These are phyloP conservation scores for Acarospora socialis DNA, from an alignment of 2,329 filamentous ascomycete genomes.

Conservation along the genomic window DNA sequence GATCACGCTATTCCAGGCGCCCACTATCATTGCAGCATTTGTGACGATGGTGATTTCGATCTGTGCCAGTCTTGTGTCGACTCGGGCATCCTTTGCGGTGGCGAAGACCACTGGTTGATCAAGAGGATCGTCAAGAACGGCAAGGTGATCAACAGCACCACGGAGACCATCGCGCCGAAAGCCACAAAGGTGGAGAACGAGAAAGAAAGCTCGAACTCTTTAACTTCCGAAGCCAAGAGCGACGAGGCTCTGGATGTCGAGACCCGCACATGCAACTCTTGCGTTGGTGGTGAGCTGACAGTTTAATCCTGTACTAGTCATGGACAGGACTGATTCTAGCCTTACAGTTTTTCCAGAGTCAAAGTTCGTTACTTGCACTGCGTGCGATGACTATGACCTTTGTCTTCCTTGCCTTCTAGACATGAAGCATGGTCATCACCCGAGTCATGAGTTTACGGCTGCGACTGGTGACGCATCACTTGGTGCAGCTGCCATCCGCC, in stretches of 20 bases:
- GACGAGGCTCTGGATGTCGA: conserved; percentile 14
- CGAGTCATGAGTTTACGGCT: conserved; percentile 64
- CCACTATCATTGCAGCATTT: conserved; percentile 91
- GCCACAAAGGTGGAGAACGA: conserved; percentile 18
- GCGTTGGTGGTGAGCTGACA: conserved; percentile 40
- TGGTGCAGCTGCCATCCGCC: conserved; percentile 45
- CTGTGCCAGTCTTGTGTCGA: conserved; percentile 71
- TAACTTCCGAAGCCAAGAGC: not conserved
- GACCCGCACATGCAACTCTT: conserved; percentile 47
- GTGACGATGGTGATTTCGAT: conserved; percentile 88
- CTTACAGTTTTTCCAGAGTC: conserved; percentile 52
- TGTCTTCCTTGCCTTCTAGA: conserved; percentile 68
- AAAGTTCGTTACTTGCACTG: conserved; percentile 70
- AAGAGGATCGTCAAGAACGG: conserved; percentile 74
- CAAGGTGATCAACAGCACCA: conserved; percentile 68
- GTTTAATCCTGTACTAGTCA: not conserved
- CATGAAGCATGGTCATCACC: conserved; percentile 78
- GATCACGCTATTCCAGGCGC: conserved; percentile 60
- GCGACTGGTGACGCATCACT: conserved; percentile 50
- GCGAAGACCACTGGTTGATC: conserved; percentile 79
- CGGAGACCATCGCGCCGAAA: conserved; percentile 63
- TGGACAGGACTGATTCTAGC: conserved; percentile 9
- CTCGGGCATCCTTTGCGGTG: conserved; percentile 61
- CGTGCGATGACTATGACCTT: conserved; percentile 83
- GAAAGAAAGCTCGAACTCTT: conserved; percentile 5